phyloP scores from a whole-genome alignment of 208 protist species.

The Angomonas deanei region DNA sequence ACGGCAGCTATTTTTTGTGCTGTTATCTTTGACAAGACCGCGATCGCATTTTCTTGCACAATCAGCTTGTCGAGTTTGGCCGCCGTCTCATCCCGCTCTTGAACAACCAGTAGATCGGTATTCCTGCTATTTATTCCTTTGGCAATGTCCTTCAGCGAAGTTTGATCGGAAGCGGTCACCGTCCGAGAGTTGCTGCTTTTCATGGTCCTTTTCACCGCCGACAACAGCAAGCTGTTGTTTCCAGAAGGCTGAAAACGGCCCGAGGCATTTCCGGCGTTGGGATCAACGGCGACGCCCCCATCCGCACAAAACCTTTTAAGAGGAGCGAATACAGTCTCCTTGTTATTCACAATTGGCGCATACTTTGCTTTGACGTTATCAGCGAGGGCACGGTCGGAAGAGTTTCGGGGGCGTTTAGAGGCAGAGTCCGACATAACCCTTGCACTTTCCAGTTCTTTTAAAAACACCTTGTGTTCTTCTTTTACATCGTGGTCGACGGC shows the following conservation, averaged over 20 bases:
- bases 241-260: neutral
- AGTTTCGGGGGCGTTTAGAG: too few relatives aligned
- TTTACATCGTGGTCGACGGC: neutral
- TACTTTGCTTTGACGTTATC: neutral
- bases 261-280: neutral
- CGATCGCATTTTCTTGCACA: conserved; percentile 2
- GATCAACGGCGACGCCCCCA: neutral
- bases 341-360: neutral
- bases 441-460: neutral
- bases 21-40: neutral
- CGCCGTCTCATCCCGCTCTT: neutral
- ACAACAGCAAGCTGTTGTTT: neutral
- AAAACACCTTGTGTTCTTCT: neutral
- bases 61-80: neutral
- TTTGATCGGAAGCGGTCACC: neutral
- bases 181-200: neutral
- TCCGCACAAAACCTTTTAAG: neutral
- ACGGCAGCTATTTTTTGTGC: neutral
- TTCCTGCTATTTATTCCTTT: neutral
- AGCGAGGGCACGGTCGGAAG: neutral
- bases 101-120: neutral
- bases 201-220: neutral
- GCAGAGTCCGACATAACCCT: neutral
- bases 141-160: neutral
- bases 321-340: neutral